Evolutionary conservation across 805 yeast species (phyloP).

Genomic region (Maudiozyma barnettii): DNA sequence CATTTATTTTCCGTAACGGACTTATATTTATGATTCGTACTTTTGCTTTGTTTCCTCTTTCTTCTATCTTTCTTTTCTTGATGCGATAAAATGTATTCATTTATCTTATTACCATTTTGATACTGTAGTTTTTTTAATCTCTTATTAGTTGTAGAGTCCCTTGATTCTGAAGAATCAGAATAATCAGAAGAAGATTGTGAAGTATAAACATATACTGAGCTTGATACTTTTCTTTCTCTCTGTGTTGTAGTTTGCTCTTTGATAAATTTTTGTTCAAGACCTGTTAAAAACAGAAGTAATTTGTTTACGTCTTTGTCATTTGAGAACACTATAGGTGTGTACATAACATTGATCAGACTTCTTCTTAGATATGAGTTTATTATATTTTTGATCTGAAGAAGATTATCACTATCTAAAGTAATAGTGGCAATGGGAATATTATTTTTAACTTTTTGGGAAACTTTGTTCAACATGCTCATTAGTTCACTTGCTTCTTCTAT

Average conservation of each 20-base stretch:
- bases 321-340: constrained; percentile 18
- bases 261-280: not conserved
- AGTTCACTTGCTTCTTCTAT: constrained; percentile 21
- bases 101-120: not conserved
- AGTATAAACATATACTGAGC: not conserved
- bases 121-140: not conserved
- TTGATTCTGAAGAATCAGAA: not conserved
- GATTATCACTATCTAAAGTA: constrained; percentile 21
- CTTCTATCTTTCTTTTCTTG: not conserved
- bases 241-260: not conserved
- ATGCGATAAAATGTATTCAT: not conserved
- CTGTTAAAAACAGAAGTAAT: constrained; percentile 8
- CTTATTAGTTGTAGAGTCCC: not conserved
- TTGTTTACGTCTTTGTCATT: constrained; percentile 17
- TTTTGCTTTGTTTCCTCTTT: not conserved
- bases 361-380: constrained; percentile 16
- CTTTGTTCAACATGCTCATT: constrained; percentile 16
- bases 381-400: constrained; percentile 19
- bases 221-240: constrained; percentile 5
- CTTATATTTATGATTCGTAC: not conserved
- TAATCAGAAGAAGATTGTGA: not conserved
- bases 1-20: constrained; percentile 1
- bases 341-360: constrained; percentile 15
- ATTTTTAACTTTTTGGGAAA: constrained; percentile 10
- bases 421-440: constrained; percentile 19